Base-by-base conservation (phyloP, 2,329 filamentous ascomycete genomes). In the Microsporum ferrugineum region DNA sequence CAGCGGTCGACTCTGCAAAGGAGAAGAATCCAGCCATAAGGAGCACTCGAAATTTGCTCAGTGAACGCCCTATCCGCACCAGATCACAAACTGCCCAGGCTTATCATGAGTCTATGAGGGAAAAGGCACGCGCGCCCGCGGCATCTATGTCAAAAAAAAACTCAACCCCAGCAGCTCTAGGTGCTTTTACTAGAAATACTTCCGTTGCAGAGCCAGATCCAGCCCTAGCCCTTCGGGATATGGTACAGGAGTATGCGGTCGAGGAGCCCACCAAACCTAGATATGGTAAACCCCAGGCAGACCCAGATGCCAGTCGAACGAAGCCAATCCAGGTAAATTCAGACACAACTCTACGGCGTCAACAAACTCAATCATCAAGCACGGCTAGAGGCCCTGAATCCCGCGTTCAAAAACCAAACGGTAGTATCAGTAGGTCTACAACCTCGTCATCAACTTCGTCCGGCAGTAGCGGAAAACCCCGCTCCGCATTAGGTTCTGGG, bases 11-110 rank as follows among this genome's bases (percentile, higher is more conserved):
- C 14, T 7, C 27, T 3, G 17, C 29, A 3, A 39, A 39, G 27
- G 55, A 57, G 7, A 57, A 43, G 55, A 57, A 57, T 57, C 51
- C 51, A 23, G 39, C 55, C 8, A 57, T 57, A 60, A 63, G 36
- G 45, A 56, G 27, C 56, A 60, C 58, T 27, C 66, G 67, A 7
- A 72, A 73, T 34, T 71, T 73, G 1, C 65, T 76, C 2, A 71
- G 69, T 1, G 75, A 77, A 39, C 69, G 74, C 17, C 74, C 75
- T 2, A 73, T 76, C 53, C 71, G 75, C 34, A 66, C 69, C 8
- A 68, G 71, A 49, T 66, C 73, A n/a, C 70, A 73, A 55, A 70
- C 68, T 31, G 70, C 72, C 2, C 67, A 68, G 27, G 73, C 71
- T 1, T 69, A 74, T 38, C 71, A 73, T 3, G 68, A 68, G 1